These are phyloP conservation scores for Closterium sp. DNA, from an alignment of 139 green algal species.

Conservation along the genomic window DNA sequence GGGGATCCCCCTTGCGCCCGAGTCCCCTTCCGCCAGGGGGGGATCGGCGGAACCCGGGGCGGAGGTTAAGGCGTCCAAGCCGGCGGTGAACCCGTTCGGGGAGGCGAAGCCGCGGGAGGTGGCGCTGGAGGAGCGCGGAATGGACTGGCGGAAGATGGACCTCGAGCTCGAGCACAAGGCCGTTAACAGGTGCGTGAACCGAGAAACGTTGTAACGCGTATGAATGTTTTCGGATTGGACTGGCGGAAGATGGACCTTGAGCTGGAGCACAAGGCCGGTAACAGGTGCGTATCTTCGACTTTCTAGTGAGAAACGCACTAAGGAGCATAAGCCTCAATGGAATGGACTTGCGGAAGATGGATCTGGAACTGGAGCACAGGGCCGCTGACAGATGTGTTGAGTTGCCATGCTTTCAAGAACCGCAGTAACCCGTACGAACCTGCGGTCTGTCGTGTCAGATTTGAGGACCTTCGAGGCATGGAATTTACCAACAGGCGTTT, in stretches of 20 bases:
- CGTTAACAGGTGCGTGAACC: background rate
- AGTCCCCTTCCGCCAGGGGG: background rate
- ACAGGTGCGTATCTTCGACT: background rate
- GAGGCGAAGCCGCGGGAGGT: constrained; percentile 81
- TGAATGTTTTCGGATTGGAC: constrained; percentile 55
- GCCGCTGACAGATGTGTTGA: too few species aligned
- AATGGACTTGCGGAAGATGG: too few species aligned
- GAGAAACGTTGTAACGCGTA: background rate
- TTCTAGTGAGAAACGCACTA: too few species aligned
- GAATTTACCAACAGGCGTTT: too few species aligned
- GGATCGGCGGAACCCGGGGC: background rate
- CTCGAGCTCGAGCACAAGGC: constrained; percentile 16
- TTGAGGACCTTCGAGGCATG: too few species aligned
- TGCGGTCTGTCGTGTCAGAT: background rate
- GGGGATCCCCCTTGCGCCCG: constrained; percentile 43
- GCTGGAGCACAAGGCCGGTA: background rate
- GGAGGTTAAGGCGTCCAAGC: constrained; percentile 4
- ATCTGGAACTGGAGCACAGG: too few species aligned
- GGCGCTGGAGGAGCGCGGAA: constrained; percentile 65
- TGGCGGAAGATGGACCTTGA: constrained; percentile 46
- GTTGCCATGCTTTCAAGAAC: too few species aligned
- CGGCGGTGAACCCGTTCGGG: constrained; percentile 76
- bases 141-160: constrained; percentile 48
- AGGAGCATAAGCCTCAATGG: too few species aligned
- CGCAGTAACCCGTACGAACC: constrained; percentile 40